Conservation (phyloP, 2,329 filamentous ascomycete species). For the Colletotrichum aenigma region DNA sequence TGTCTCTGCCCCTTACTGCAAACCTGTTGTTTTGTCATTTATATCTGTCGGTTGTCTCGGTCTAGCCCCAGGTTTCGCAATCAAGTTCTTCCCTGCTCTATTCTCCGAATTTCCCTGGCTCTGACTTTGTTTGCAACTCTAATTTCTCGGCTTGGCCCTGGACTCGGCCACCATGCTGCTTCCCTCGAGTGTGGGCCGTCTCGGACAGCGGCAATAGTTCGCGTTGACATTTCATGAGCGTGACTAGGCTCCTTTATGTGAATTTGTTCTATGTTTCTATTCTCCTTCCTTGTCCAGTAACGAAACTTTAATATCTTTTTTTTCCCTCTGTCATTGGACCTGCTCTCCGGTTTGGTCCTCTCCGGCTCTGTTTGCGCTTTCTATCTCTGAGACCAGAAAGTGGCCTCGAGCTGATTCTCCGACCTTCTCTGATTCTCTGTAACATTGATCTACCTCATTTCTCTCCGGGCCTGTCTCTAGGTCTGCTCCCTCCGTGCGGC, state of each 20-base stretch:
- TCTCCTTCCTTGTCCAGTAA: neutral
- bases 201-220: neutral
- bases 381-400: too few species aligned
- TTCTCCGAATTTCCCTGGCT: neutral
- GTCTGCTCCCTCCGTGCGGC: too few species aligned
- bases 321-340: neutral
- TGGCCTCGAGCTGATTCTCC: too few species aligned
- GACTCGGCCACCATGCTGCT: too few species aligned
- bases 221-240: neutral
- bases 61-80: neutral
- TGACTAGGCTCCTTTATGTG: neutral
- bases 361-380: too few species aligned
- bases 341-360: too few species aligned
- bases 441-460: too few species aligned
- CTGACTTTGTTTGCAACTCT: neutral
- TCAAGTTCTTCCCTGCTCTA: neutral
- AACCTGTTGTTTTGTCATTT: neutral
- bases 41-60: neutral
- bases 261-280: neutral
- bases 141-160: neutral
- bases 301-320: neutral
- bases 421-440: too few species aligned
- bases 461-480: too few species aligned
- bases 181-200: neutral
- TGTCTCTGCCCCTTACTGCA: neutral